Evolutionary conservation across 441 rosid genomes (phyloP).

Genomic region (Gossypium schwendimanii): DNA sequence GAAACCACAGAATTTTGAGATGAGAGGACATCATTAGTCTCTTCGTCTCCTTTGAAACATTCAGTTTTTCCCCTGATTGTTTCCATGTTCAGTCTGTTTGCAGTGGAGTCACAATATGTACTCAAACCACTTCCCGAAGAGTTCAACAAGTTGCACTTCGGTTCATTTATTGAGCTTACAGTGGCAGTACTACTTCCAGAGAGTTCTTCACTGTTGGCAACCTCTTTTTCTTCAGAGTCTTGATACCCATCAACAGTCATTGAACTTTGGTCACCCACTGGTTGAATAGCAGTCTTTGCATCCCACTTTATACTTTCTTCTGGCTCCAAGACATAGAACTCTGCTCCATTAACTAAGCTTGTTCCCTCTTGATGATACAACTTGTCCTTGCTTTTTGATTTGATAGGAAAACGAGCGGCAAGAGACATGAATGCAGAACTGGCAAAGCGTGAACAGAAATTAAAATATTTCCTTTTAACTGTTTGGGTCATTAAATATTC

Average conservation of each 20-base stretch:
- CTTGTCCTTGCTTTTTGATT: constrained; percentile 16
- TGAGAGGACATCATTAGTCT: constrained; percentile 26
- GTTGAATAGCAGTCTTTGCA: constrained; percentile 28
- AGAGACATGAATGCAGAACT: constrained; percentile 68
- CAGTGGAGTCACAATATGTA: constrained; percentile 22
- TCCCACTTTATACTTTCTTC: constrained; percentile 41
- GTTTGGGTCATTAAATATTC: neutral
- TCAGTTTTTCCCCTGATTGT: constrained; percentile 16
- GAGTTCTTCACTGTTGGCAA: constrained; percentile 36
- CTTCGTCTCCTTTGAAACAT: constrained; percentile 17
- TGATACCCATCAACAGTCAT: constrained; percentile 29
- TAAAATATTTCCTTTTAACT: constrained; percentile 9
- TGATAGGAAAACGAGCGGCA: constrained; percentile 43
- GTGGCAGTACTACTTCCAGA: constrained; percentile 35
- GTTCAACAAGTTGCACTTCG: constrained; percentile 23
- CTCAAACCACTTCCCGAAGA: constrained; percentile 22
- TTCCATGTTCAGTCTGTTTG: constrained; percentile 28
- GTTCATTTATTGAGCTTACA: constrained; percentile 29
- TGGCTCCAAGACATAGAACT: constrained; percentile 33
- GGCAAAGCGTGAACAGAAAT: constrained; percentile 20
- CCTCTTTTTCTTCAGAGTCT: constrained; percentile 46
- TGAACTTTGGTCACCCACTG: constrained; percentile 36
- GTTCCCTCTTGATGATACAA: constrained; percentile 29
- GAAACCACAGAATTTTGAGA: constrained; percentile 60
- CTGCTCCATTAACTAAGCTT: constrained; percentile 33